These are phyloP conservation scores for Paramyrothecium sp. DNA, from an alignment of 2,329 filamentous ascomycete genomes.

Conservation along the genomic window DNA sequence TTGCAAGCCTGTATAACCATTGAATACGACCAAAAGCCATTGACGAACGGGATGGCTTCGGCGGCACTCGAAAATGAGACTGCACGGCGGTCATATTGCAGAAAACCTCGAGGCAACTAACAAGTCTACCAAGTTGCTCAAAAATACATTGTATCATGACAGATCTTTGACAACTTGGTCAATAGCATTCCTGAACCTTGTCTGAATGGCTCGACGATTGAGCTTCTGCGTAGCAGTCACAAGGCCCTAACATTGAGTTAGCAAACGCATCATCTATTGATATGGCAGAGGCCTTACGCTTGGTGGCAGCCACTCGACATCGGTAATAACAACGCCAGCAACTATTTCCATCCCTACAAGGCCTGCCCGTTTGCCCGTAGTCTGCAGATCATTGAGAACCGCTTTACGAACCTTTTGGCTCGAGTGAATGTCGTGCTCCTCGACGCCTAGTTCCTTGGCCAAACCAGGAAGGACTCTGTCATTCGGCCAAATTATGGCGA, in stretches of 20 bases:
- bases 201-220: constrained; percentile 38
- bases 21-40: too few relatives aligned
- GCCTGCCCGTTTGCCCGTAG: neutral
- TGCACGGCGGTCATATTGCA: too few relatives aligned
- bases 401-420: constrained; percentile 57
- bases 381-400: neutral
- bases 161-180: neutral
- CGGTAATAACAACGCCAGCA: neutral
- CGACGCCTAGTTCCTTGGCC: constrained; percentile 5
- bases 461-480: constrained; percentile 45
- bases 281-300: constrained; percentile 59
- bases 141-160: too few relatives aligned
- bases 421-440: constrained; percentile 59
- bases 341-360: neutral
- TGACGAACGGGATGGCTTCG: too few relatives aligned
- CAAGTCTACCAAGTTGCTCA: too few relatives aligned
- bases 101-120: too few relatives aligned
- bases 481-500: constrained; percentile 54
- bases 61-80: too few relatives aligned
- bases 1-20: too few relatives aligned
- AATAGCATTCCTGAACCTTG: neutral
- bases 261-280: too few relatives aligned
- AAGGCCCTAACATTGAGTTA: constrained; percentile 36
- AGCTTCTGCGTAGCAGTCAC: constrained; percentile 52
- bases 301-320: constrained; percentile 63